Conservation (phyloP, 768 basidiomycete genomes). For the Tulasnella sp. region DNA sequence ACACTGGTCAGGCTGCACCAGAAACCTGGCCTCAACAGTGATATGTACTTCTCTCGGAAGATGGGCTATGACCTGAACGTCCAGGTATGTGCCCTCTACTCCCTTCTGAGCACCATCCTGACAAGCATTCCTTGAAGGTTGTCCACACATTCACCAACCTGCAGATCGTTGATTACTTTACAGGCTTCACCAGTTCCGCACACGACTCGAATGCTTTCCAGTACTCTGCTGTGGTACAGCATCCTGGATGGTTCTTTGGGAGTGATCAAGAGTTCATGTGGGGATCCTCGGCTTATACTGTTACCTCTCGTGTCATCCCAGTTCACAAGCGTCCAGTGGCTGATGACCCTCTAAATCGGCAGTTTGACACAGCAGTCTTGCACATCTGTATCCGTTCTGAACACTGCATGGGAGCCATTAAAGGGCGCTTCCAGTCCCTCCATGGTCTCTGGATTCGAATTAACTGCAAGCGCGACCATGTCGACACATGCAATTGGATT, state of each 20-base stretch:
- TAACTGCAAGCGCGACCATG: slow-evolving; percentile 29
- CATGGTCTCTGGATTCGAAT: slow-evolving; percentile 35
- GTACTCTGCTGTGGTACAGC: no score
- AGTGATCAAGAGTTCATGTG: no score
- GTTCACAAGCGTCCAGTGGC: slow-evolving; percentile 45
- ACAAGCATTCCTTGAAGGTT: no score
- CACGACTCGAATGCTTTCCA: no score
- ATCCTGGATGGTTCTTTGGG: no score
- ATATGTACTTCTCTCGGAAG: slow-evolving; percentile 47
- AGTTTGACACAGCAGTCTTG: slow-evolving; percentile 43
- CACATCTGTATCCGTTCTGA: slow-evolving; percentile 46
- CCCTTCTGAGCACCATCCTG: no score
- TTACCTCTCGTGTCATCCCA: slow-evolving; percentile 43
- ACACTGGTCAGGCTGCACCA: slow-evolving; percentile 44
- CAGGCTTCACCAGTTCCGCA: no score
- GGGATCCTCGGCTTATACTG: slow-evolving; percentile 40
- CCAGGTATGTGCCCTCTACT: slow-evolving; percentile 44
- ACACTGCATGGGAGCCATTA: slow-evolving; percentile 48
- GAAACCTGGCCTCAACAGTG: slow-evolving; percentile 44
- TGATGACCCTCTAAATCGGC: slow-evolving; percentile 40
- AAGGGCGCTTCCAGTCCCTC: slow-evolving; percentile 46
- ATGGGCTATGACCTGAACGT: slow-evolving; percentile 47
- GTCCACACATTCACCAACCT: no score
- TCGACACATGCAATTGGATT: no score
- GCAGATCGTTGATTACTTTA: no score